Evolutionary conservation across 495 filamentous ascomycete genomes (phyloP).

Genomic region (Aspergillus sparsus): DNA sequence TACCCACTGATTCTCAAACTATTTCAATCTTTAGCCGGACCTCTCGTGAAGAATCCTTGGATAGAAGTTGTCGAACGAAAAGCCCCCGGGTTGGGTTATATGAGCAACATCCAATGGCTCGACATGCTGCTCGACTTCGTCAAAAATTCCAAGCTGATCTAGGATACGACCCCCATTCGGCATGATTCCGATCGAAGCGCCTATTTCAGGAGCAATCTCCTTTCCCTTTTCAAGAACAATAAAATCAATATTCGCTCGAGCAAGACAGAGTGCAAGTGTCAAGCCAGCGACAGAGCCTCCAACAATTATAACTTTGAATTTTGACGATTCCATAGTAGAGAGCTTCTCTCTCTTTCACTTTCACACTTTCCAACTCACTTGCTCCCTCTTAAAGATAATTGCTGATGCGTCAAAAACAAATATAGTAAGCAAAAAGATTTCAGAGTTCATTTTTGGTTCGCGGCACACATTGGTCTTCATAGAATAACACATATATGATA

Average conservation of each 20-base stretch:
- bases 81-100: slow-evolving; percentile 7
- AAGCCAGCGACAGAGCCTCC: slow-evolving; percentile 15
- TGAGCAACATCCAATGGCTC: slow-evolving; percentile 7
- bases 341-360: not conserved
- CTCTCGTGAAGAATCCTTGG: slow-evolving; percentile 13
- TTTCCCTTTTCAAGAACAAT: slow-evolving; percentile 9
- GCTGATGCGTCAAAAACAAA: too few relatives aligned
- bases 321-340: not conserved
- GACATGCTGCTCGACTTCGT: slow-evolving; percentile 3
- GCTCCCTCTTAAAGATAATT: too few relatives aligned
- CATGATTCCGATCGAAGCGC: slow-evolving; percentile 10
- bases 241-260: slow-evolving; percentile 9
- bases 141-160: slow-evolving; percentile 17
- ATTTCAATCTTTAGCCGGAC: slow-evolving; percentile 1
- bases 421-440: too few relatives aligned
- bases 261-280: slow-evolving; percentile 13
- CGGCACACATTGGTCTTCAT: too few relatives aligned
- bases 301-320: slow-evolving; percentile 15
- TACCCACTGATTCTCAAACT: not conserved
- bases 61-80: not conserved
- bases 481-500: too few relatives aligned
- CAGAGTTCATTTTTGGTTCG: too few relatives aligned
- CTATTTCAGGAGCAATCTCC: slow-evolving; percentile 4
- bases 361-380: too few relatives aligned
- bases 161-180: slow-evolving; percentile 19